Conservation (phyloP, 2,329 filamentous ascomycete species). For the Phoma herbarum region DNA sequence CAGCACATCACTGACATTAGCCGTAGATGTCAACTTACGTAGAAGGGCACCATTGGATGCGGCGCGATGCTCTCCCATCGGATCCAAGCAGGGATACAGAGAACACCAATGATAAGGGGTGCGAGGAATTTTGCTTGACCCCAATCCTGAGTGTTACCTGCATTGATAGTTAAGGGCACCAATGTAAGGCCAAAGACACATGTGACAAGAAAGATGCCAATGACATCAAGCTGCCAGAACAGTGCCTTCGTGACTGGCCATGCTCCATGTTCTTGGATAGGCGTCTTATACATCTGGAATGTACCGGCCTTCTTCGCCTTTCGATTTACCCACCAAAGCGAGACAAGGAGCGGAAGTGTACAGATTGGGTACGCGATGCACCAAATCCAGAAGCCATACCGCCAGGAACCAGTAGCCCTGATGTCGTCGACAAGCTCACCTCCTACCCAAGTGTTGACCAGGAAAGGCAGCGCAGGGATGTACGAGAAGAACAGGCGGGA, state of each 20-base stretch:
- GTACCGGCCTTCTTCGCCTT: conserved; percentile 62
- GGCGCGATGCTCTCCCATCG: conserved; percentile 63
- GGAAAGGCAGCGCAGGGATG: conserved; percentile 48
- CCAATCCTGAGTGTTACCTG: conserved; percentile 60
- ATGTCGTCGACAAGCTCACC: conserved; percentile 65
- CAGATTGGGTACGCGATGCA: conserved; percentile 65
- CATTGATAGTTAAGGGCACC: conserved; percentile 64
- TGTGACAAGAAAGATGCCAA: conserved; percentile 60
- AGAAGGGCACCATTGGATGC: conserved; percentile 67
- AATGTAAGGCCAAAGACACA: conserved; percentile 59
- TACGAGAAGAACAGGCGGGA: conserved; percentile 72
- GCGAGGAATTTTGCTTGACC: conserved; percentile 60
- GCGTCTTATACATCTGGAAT: conserved; percentile 56
- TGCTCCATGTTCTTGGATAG: conserved; percentile 54
- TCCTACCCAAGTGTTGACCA: conserved; percentile 69
- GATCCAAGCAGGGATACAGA: conserved; percentile 60
- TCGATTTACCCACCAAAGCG: conserved; percentile 60
- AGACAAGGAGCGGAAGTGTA: conserved; percentile 63
- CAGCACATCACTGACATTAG: neutral
- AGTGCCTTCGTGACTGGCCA: conserved; percentile 54
- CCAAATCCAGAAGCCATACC: conserved; percentile 71
- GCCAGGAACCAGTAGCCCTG: conserved; percentile 62
- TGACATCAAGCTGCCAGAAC: conserved; percentile 65
- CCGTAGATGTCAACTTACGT: conserved; percentile 37
- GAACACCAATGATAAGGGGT: conserved; percentile 61